Conservation (phyloP, 2,329 filamentous ascomycete species). For the Penicillium concentricum region DNA sequence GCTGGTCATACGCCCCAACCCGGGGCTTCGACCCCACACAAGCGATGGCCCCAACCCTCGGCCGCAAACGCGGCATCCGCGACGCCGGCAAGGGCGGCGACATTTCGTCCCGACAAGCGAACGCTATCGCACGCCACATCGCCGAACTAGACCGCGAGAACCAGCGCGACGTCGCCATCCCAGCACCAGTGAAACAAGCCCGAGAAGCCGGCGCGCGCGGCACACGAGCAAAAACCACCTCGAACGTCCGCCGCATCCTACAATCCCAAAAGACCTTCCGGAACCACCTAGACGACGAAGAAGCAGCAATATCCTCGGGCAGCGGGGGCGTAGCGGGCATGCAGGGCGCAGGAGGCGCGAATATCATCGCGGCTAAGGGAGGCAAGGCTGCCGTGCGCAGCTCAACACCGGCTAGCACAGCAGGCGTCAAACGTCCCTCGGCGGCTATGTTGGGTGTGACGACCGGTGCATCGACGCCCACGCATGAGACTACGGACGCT, state of each 20-base stretch:
- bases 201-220: conserved; percentile 38
- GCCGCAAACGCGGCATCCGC: conserved; percentile 70
- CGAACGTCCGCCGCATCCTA: conserved; percentile 49
- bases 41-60: conserved; percentile 51
- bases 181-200: conserved; percentile 59
- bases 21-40: conserved; percentile 60
- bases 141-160: conserved; percentile 81
- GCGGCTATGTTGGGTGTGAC: conserved; percentile 2
- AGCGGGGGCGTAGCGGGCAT: conserved; percentile 6
- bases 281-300: conserved; percentile 53
- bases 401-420: conserved; percentile 26
- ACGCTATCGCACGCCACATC: conserved; percentile 76
- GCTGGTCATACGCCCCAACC: conserved; percentile 91
- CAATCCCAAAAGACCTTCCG: conserved; percentile 51
- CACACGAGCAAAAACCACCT: conserved; percentile 44
- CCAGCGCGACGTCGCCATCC: conserved; percentile 68
- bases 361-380: conserved; percentile 6
- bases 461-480: conserved; percentile 12
- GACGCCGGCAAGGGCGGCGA: conserved; percentile 60
- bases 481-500: conserved; percentile 13
- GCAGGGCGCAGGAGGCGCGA: background rate
- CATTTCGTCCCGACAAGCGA: conserved; percentile 76
- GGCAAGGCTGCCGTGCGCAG: conserved; percentile 21
- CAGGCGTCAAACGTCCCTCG: conserved; percentile 21
- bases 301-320: conserved; percentile 37